These are phyloP conservation scores for Globisporangium mamillatum DNA, from an alignment of 352 stramenopile genomes.

Conservation along the genomic window DNA sequence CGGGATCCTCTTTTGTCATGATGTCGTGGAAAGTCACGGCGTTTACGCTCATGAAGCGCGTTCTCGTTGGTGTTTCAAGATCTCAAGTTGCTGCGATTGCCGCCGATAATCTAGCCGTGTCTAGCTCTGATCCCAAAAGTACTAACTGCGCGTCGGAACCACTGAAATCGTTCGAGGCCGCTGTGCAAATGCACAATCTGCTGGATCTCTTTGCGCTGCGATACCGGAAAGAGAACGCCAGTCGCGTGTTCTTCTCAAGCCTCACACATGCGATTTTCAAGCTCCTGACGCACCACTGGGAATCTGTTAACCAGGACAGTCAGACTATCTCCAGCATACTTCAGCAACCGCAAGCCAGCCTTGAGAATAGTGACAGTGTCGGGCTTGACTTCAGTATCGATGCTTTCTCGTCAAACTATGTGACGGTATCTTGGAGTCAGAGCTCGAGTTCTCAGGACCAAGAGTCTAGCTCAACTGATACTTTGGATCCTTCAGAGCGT, in stretches of 20 bases:
- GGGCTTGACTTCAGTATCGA: conserved; percentile 14
- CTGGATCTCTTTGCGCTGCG: conserved; percentile 32
- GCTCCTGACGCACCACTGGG: conserved; percentile 27
- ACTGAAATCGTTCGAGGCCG: conserved; percentile 1
- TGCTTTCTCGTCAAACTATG: conserved; percentile 31
- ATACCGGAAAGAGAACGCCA: conserved; percentile 28
- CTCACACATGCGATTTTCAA: conserved; percentile 29
- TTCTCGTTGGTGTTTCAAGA: conserved; percentile 2
- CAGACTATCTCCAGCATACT: neutral
- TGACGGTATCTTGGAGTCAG: conserved; percentile 30
- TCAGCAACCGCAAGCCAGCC: neutral
- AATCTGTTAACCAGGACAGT: conserved; percentile 1
- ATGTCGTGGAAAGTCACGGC: conserved; percentile 33
- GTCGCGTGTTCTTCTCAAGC: conserved; percentile 33
- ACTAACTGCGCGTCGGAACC: conserved; percentile 8
- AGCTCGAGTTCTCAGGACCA: neutral
- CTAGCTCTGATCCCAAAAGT: neutral
- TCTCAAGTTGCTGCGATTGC: neutral
- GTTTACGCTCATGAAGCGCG: conserved; percentile 25
- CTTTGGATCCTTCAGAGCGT: neutral
- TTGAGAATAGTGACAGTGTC: neutral
- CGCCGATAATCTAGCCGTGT: neutral
- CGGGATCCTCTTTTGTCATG: neutral
- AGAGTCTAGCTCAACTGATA: neutral
- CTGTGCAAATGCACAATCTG: conserved; percentile 25